Conservation (phyloP, 108 stramenopile genomes). For the Discostella stelligeroides region DNA sequence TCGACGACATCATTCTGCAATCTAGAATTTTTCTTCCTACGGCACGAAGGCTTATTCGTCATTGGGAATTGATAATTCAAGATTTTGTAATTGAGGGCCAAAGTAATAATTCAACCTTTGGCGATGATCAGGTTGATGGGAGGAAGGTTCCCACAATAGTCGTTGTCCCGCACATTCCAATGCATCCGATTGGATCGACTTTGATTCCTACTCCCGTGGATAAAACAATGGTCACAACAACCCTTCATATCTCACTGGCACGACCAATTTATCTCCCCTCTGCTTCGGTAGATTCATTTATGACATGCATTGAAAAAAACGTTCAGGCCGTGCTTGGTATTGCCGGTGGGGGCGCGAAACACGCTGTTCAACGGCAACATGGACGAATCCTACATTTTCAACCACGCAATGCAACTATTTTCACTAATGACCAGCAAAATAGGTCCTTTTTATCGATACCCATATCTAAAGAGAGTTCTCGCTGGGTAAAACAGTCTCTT, state of each 20-base stretch:
- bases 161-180: conserved; percentile 39
- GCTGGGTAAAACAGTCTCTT: conserved; percentile 30
- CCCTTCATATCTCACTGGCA: conserved; percentile 31
- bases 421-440: conserved; percentile 34
- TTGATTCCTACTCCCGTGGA: not conserved
- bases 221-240: not conserved
- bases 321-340: conserved; percentile 10
- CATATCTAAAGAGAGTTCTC: conserved; percentile 20
- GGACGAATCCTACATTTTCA: conserved; percentile 19
- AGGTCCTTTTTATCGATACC: conserved; percentile 43
- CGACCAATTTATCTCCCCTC: conserved; percentile 42
- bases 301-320: conserved; percentile 25
- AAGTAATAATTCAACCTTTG: conserved; percentile 4
- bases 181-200: conserved; percentile 16
- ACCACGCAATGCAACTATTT: conserved; percentile 29
- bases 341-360: not conserved
- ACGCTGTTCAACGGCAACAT: not conserved
- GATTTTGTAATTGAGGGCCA: not conserved
- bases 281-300: conserved; percentile 40
- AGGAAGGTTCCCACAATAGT: not conserved
- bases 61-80: conserved; percentile 12
- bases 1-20: not conserved
- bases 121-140: not conserved
- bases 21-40: conserved; percentile 21
- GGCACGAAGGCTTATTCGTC: conserved; percentile 23